Base-by-base conservation (phyloP, 345 rosid species). In the Gossypium australe region DNA sequence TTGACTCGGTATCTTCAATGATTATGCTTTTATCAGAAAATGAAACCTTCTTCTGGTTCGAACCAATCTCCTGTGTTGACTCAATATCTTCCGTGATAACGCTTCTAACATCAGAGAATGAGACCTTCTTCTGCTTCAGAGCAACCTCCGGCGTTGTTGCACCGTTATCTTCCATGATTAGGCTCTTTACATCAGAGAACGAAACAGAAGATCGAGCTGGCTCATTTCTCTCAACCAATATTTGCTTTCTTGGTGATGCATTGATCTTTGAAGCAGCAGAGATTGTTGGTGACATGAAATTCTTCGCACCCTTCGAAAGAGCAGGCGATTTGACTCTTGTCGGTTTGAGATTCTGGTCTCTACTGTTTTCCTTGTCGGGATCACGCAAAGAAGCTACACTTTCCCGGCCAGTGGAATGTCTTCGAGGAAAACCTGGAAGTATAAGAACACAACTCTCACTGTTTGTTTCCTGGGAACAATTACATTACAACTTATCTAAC, bases 211-310 rank as follows among this genome's bases (percentile, higher is more conserved):
- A 80, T 16, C 84, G 82, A 79, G 75, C 68, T 16, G 81, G 55
- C 70, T 90, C 94, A 20, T 87, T 90, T 77, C 79, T 88, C 52
- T 91, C 97, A 0, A 81, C 73, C 78, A 94, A 86, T 9, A 94
- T 78, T 76, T 81, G 89, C 87, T 90, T 94, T 83, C 87, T 90
- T 27, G 96, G 94, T 3, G 96, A 90, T 52, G 93, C 41, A 63
- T 78, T 82, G 76, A 90, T 74, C 78, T 94, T 94, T 3, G 96
- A 94, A 73, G 85, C 92, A 0, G 98, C 96, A 69, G 98, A 90
- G 22, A 92, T 89, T 25, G 97, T 92, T 8, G 97, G 97, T 60
- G 94, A 90, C 97, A 90, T 94, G 80, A 94, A 94, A 83, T 92
- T 80, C 88, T 88, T 94, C 17, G 85, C 63, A 57, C 85, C 79